Evolutionary conservation across 768 basidiomycete species (phyloP), one percentile per base, ranked within the genome.

Genomic region (Suillus brevipes): DNA sequence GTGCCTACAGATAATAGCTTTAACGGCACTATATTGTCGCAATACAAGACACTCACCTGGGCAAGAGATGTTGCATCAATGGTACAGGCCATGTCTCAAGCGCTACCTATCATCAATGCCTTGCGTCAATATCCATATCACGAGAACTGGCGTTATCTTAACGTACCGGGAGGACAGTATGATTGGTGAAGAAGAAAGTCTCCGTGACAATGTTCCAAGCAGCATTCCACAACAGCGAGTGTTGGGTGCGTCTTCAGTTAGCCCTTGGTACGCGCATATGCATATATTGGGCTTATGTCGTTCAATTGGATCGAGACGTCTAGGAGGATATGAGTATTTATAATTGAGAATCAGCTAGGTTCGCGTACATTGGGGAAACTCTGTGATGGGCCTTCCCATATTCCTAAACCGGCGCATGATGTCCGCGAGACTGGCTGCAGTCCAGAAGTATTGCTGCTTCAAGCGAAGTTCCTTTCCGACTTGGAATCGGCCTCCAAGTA

Each of bases 401-500:
- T 97, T 91, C 83, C 90, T 95, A 86, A 95, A 99, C 59, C 97
- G 88, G 62, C 97, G 87, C 57, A 97, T 72, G 73, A 99, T 97
- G 73, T 99, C 97, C 57, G 87, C 85, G 57, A 95, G 83, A 75
- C 89, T 90, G 36, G 95, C 91, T 57, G 92, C 88, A 49, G 93
- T 94, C 94, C 94, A 91, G 80, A 97, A 93, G 79, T 96, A 96
- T 80, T 99, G 97, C 71, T 98, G 97, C 81, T 97, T 96, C 69
- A 99, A 83, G 63, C 97, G 88, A 28, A 94, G 79, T 74, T 94
- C 92, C 72, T 94, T 94, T 63, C 93, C 93, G 64, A 91, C 91
- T 92, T 66, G 28, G 45, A 57, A 13, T 20, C 61, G 10, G 25
- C 31, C 25, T 43, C 70, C 42, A 49, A 20, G 38, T 7, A 49